Percentiles rank a stretch among this genome's conserved stretches.
Conservation (phyloP, 495 filamentous ascomycete species). For the Talaromyces adpressus region DNA sequence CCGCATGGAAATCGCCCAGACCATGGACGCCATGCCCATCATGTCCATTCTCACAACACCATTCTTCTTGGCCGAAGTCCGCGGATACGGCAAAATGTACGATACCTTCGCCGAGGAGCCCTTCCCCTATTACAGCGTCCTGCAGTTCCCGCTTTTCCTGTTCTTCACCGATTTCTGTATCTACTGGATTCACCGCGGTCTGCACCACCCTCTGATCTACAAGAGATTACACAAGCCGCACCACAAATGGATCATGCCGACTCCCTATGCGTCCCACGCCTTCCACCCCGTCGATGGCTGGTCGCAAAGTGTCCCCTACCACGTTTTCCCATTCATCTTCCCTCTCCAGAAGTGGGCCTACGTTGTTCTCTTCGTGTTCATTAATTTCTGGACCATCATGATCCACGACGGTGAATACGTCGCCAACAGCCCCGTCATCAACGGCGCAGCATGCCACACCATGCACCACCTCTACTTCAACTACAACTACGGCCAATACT, state of each 20-base stretch:
- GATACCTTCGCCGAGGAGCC: conserved; percentile 65
- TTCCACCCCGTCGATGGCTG: conserved; percentile 96
- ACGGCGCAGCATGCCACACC: conserved; percentile 93
- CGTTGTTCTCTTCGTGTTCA: conserved; percentile 78
- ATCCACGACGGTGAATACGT: conserved; percentile 98
- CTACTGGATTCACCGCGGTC: conserved; percentile 89
- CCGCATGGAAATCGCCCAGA: conserved; percentile 74
- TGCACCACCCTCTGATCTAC: conserved; percentile 81
- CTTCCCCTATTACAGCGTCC: conserved; percentile 65
- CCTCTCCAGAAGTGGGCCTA: conserved; percentile 89
- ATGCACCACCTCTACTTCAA: conserved; percentile 99
- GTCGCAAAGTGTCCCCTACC: conserved; percentile 87
- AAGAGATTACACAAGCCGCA: conserved; percentile 91
- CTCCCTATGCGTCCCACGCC: conserved; percentile 83
- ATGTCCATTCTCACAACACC: conserved; percentile 82
- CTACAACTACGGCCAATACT: conserved; percentile 98
- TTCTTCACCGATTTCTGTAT: conserved; percentile 88
- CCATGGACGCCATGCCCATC: conserved; percentile 63
- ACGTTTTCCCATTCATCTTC: conserved; percentile 89
- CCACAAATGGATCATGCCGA: conserved; percentile 99
- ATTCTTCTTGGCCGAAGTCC: conserved; percentile 77
- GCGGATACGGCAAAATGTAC: conserved; percentile 84
- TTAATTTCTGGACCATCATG: conserved; percentile 96
- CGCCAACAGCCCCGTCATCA: conserved; percentile 79
- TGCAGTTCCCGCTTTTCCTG: conserved; percentile 91